A percentile compares a stretch with the other conserved stretches of the same genome.
Evolutionary conservation across 2,329 filamentous ascomycete species (phyloP).

Genomic region (Fusarium sacchari): DNA sequence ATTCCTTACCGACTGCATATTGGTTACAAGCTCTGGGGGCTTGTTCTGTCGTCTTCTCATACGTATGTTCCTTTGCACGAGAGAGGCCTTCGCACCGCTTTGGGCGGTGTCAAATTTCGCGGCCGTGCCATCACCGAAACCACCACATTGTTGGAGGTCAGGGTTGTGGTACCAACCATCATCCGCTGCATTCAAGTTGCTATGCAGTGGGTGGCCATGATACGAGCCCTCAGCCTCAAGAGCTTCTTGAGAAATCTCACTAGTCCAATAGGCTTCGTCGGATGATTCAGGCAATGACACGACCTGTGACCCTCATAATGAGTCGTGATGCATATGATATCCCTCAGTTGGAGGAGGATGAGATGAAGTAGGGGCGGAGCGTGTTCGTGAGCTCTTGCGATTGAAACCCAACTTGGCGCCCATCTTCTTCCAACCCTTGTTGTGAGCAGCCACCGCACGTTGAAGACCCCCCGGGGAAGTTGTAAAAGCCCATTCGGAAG

Average conservation of each 20-base stretch:
- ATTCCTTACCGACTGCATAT: neutral
- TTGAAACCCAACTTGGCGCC: slow-evolving; percentile 69
- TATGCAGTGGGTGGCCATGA: slow-evolving; percentile 55
- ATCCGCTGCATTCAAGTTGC: slow-evolving; percentile 24
- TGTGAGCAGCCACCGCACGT: slow-evolving; percentile 64
- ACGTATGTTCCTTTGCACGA: slow-evolving; percentile 41
- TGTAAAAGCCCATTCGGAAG: slow-evolving; percentile 64
- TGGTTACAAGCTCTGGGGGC: slow-evolving; percentile 4
- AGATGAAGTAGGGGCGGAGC: slow-evolving; percentile 57
- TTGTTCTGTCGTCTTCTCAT: slow-evolving; percentile 38
- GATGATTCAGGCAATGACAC: slow-evolving; percentile 58
- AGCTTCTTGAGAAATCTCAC: slow-evolving; percentile 22
- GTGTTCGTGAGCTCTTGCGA: slow-evolving; percentile 60
- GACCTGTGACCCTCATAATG: slow-evolving; percentile 69
- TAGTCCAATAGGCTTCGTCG: slow-evolving; percentile 36
- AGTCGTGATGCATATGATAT: slow-evolving; percentile 49
- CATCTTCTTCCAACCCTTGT: slow-evolving; percentile 72
- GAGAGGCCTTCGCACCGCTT: slow-evolving; percentile 22
- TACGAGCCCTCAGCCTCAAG: slow-evolving; percentile 58
- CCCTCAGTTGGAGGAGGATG: slow-evolving; percentile 52
- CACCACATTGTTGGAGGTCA: slow-evolving; percentile 42
- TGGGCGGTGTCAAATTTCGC: slow-evolving; percentile 52
- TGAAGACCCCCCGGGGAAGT: slow-evolving; percentile 64
- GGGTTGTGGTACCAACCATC: slow-evolving; percentile 32
- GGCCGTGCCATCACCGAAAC: slow-evolving; percentile 58